phyloP scores from a whole-genome alignment of 2,329 filamentous ascomycete genomes.

The Neonectria faginata region DNA sequence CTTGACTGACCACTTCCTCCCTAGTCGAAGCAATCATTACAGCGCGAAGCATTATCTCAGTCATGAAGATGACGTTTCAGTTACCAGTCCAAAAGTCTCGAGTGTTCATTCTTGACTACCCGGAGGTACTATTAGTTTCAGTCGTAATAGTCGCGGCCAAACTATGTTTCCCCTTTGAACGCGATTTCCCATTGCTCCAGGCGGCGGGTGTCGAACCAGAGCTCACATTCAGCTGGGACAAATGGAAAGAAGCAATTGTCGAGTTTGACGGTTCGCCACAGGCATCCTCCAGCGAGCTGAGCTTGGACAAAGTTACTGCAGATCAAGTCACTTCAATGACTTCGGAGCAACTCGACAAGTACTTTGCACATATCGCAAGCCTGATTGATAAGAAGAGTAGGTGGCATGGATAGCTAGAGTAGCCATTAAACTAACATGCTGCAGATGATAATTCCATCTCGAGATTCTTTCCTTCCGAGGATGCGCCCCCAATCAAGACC shows the following conservation, averaged over 20 bases:
- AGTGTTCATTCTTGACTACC: constrained; percentile 68
- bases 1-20: constrained; percentile 43
- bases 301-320: constrained; percentile 68
- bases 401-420: constrained; percentile 2
- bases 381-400: constrained; percentile 51
- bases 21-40: constrained; percentile 64
- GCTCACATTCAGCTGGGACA: constrained; percentile 72
- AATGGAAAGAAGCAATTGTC: constrained; percentile 70
- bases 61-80: constrained; percentile 62
- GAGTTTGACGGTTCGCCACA: constrained; percentile 31
- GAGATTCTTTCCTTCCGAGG: constrained; percentile 52
- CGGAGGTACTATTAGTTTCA: constrained; percentile 80
- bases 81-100: constrained; percentile 63
- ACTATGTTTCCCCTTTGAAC: constrained; percentile 80
- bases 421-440: constrained; percentile 22
- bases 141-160: constrained; percentile 82
- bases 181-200: constrained; percentile 55
- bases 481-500: constrained; percentile 31
- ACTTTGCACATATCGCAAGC: constrained; percentile 62
- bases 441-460: constrained; percentile 47
- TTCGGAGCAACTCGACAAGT: constrained; percentile 71
- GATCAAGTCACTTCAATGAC: constrained; percentile 72
- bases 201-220: constrained; percentile 28
- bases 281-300: constrained; percentile 23
- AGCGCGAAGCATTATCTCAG: constrained; percentile 58